Base-by-base conservation (phyloP, 169 alveolate species). In the Plasmodium billcollinsi region DNA sequence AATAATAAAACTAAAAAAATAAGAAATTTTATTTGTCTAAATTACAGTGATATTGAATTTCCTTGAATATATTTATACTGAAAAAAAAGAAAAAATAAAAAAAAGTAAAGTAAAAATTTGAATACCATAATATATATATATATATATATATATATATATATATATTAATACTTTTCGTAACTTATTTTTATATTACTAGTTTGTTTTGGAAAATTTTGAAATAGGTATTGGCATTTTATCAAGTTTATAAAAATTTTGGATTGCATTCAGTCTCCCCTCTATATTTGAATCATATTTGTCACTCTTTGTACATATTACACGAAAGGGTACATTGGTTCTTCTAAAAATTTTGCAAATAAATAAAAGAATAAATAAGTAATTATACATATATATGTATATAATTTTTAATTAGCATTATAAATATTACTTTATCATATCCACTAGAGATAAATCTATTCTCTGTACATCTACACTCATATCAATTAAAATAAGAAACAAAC, bases 391-490 rank as follows among this genome's bases (percentile, higher is more conserved):
- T 61, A 61, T 33, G 33, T 29, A 20, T 7, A 18, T 15, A 1
- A 49, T 43, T 24, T 65, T 50, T 73, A 18, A 43, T 50, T 62
- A 21, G 24, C 47, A 4, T 66, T 43, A 67, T 67, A 20, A 12
- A 20, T 39, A 26, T 21, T 71, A 71, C 80, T 52, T 49, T 18
- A 78, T 78, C 52, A 76, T 63, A 56, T 78, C 63, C 63, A 78
- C 72, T 45, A 78, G 33, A 15, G 76, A 49, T 6, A 78, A 24
- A 26, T 78, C 89, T n/a, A 65, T 52, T 70, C 67, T 78, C 56
- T 78, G 89, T 50, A 78, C 54, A 24, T 78, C 89, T 39, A 78
- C 89, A 71, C 78, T 78, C 89, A 78, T 78, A 70, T 78, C 89
- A 59, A 78, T 78, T 66, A 78, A 61, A 29, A 78, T 24, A 65